Evolutionary conservation across 805 yeast genomes (phyloP).

Genomic region (Suhomyces sp.): DNA sequence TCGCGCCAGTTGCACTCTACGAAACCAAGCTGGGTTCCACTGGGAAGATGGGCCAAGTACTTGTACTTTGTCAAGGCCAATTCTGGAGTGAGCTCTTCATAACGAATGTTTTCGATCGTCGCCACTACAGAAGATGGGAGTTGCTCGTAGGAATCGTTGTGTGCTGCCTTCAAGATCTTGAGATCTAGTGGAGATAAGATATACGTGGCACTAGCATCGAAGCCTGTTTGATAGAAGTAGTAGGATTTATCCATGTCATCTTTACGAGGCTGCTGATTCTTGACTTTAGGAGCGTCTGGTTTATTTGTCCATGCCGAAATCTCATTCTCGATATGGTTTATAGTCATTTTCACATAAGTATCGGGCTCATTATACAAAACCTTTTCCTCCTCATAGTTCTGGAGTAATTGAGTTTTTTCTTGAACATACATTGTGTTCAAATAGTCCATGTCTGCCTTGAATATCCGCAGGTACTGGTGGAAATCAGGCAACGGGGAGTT

Average conservation of each 20-base stretch:
- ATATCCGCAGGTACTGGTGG: conserved; percentile 57
- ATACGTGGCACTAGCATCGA: conserved; percentile 58
- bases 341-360: conserved; percentile 52
- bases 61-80: conserved; percentile 60
- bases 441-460: conserved; percentile 61
- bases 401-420: conserved; percentile 56
- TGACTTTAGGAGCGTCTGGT: conserved; percentile 15
- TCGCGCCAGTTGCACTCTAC: conserved; percentile 80
- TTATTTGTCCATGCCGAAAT: conserved; percentile 39
- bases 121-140: conserved; percentile 68
- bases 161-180: conserved; percentile 62
- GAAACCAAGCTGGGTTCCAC: conserved; percentile 80
- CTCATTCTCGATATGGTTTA: conserved; percentile 49
- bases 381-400: conserved; percentile 55
- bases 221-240: conserved; percentile 77
- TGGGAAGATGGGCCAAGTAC: conserved; percentile 76
- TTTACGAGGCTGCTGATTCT: conserved; percentile 14
- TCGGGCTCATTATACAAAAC: conserved; percentile 60
- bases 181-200: conserved; percentile 79
- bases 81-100: conserved; percentile 62
- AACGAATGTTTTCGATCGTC: conserved; percentile 65
- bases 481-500: conserved; percentile 20
- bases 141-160: conserved; percentile 51
- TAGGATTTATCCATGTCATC: conserved; percentile 37
- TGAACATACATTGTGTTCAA: conserved; percentile 50